Evolutionary conservation across 139 green algal genomes (phyloP), one percentile per base, ranked within the genome.

Genomic region (Pleodorina starrii): DNA sequence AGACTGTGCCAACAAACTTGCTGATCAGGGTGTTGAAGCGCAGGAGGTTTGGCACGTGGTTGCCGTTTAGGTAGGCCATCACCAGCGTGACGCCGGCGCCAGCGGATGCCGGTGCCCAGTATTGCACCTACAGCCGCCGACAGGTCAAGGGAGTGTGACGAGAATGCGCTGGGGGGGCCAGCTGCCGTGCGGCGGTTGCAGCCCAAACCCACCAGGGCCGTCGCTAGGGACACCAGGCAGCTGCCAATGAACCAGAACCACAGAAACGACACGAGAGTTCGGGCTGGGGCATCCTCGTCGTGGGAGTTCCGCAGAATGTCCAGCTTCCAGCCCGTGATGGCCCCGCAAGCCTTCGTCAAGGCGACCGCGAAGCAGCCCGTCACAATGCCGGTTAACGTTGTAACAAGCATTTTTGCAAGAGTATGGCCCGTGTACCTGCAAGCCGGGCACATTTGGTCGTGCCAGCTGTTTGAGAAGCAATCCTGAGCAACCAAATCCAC

Each of bases 81-180:
- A 99, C 96, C 11, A 96, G 93, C 0, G 95, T 97, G 1, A 99
- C 97, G 16, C 97, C 97, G 2, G 93, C 96, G 32, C 97, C 97
- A 12, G 93, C 94, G 25, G 96, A 95, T 10, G 91, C 78, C 0
- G 96, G 97, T 0, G 97, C 95, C 90, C 93, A 95, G 63, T 94
- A 95, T 66, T 97, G 93, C 5, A 98, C 97, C 92, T 97, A 89
- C 10, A 77, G 40, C 1, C 7, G 40, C 29, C 63, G 42, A 40
- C 1, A 82, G 2, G 66, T n/a, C 21, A 63, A 25, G 54, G n/a
- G n/a, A n/a, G n/a, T n/a, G n/a, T n/a, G n/a, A n/a, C n/a, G n/a
- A n/a, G n/a, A n/a, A n/a, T n/a, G n/a, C n/a, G n/a, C n/a, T n/a
- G n/a, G n/a, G n/a, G n/a, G n/a, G n/a, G n/a, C 54, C 29, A 32